Evolutionary conservation across 2,329 filamentous ascomycete genomes (phyloP), one percentile per base, ranked within the genome.

Genomic region (Alternaria hordeiaustralica): DNA sequence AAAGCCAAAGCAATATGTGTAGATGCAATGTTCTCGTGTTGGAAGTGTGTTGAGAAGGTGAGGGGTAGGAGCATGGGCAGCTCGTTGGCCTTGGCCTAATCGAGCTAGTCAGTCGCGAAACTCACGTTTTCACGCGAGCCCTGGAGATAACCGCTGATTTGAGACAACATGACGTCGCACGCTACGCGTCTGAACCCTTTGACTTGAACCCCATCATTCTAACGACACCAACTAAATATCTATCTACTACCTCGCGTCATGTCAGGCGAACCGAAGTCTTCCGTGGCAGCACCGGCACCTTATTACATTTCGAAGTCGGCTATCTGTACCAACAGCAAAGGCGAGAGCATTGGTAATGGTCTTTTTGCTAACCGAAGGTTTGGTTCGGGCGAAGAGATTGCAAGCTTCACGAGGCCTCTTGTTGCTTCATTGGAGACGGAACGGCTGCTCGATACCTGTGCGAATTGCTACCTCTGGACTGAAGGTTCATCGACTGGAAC

Each of bases 381-480:
- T 60, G 69, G 75, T 6, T 71, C 82, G 0, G 86, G 87, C 12
- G 81, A 85, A 33, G 73, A 84, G 44, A 78, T 90, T 30, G 70
- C 87, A 36, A 72, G 79, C 10, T 76, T 88, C 33, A 76, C 80
- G n/a, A 80, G 82, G 18, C 87, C 87, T 1, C 82, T 88, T 51
- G 77, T 88, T 45, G 83, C 84, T 1, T 85, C 87, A 15, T 76
- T 89, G 3, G 86, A 89, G 63, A 82, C 83, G 2, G 74, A 79
- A 4, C 80, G 84, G n/a, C 71, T 89, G 6, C 73, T 76, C 5
- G 84, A 86, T 66, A 86, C 84, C 13, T 90, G 88, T 73, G 84
- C 86, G 36, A 85, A 85, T 63, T 90, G 88, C 75, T 87, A 86
- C 69, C 77, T 80, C 6, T 83, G 81, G 76, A 76, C 73, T 10